These are phyloP conservation scores for Serendipita sp. DNA, from an alignment of 768 basidiomycete genomes.

Conservation along the genomic window DNA sequence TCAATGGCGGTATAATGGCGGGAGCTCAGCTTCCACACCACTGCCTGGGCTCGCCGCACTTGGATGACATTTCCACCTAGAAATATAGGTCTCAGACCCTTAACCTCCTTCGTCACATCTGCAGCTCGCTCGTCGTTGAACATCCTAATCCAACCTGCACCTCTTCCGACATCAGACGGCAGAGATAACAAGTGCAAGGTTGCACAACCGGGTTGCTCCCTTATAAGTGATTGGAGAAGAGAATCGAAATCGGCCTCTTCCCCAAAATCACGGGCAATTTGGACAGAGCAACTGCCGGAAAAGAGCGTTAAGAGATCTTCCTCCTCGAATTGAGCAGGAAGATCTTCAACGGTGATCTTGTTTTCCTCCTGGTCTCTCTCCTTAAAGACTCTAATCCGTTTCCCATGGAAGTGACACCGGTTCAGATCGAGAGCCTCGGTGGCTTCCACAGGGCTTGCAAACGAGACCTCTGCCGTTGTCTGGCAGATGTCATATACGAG, in stretches of 20 bases:
- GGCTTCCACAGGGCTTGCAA: not conserved
- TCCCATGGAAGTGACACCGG: not conserved
- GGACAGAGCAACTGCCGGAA: not conserved
- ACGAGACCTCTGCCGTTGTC: not conserved
- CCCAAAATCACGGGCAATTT: not conserved
- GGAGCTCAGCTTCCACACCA: not conserved
- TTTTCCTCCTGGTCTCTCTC: not conserved
- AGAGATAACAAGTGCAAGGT: not conserved
- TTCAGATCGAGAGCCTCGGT: not conserved
- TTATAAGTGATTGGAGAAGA: not conserved
- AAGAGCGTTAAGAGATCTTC: not conserved
- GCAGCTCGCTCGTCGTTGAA: not conserved
- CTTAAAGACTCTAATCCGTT: not conserved
- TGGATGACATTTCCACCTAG: not conserved
- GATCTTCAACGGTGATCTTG: not conserved
- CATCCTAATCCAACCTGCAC: slow-evolving; percentile 3
- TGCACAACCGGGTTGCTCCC: slow-evolving; percentile 3
- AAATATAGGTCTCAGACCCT: not conserved
- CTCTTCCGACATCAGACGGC: not conserved
- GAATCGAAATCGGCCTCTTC: not conserved
- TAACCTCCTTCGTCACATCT: not conserved
- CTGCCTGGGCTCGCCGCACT: not conserved
- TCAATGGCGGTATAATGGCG: not conserved
- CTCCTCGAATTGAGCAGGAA: not conserved
- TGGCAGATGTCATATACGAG: not conserved